phyloP scores from a whole-genome alignment of 176 grass and related monocot species.

The Tillandsia fasciculata region DNA sequence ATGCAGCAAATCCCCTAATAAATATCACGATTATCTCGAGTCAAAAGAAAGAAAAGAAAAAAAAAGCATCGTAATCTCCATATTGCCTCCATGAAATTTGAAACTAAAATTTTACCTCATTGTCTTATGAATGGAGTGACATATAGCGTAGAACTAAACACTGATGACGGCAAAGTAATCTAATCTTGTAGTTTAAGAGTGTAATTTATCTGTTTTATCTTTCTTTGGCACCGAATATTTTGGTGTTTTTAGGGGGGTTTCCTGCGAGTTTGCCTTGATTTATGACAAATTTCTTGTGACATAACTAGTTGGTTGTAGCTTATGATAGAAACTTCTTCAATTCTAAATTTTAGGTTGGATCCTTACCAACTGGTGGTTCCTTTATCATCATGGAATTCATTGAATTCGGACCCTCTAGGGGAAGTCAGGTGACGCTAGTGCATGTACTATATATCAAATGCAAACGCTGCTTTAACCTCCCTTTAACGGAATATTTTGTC shows the following conservation, averaged over 20 bases:
- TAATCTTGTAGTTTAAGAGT: too few relatives aligned
- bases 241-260: neutral
- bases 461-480: neutral
- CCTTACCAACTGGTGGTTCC: conserved; percentile 63
- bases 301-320: neutral
- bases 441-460: conserved; percentile 8
- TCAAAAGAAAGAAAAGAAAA: too few relatives aligned
- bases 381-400: conserved; percentile 99
- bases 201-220: too few relatives aligned
- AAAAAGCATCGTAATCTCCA: too few relatives aligned
- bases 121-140: too few relatives aligned
- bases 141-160: too few relatives aligned
- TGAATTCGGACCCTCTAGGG: conserved; percentile 63
- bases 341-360: conserved; percentile 43
- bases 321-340: conserved; percentile 5
- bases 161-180: too few relatives aligned
- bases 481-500: conserved; percentile 16
- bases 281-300: conserved; percentile 2
- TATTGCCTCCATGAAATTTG: too few relatives aligned
- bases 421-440: conserved; percentile 56
- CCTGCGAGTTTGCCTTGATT: neutral
- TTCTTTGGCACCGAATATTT: too few relatives aligned
- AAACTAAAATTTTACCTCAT: too few relatives aligned
- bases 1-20: neutral
- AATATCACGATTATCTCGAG: neutral